Evolutionary conservation across 805 yeast species (phyloP).

Genomic region (Cyberlindnera petersonii): DNA sequence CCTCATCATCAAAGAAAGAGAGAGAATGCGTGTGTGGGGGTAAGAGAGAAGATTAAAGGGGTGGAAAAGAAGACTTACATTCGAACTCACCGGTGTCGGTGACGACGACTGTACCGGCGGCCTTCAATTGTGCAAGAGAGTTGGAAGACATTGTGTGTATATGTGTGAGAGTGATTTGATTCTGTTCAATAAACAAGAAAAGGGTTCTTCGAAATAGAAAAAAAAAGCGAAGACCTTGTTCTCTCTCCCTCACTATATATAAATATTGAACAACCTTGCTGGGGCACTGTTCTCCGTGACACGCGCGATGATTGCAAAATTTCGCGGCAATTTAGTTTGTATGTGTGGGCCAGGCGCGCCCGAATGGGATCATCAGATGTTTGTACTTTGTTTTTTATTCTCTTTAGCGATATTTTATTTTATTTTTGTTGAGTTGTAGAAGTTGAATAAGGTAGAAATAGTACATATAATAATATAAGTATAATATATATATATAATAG

Average conservation of each 20-base stretch:
- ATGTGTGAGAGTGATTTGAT: not conserved
- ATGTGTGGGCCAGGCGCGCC: conserved; percentile 7
- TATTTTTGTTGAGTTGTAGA: no score
- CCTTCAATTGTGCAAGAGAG: conserved; percentile 90
- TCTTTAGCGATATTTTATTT: no score
- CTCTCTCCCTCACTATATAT: not conserved
- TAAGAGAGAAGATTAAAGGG: not conserved
- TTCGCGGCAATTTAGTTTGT: conserved; percentile 4
- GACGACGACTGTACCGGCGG: conserved; percentile 93
- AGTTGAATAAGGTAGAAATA: no score
- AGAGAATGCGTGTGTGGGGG: not conserved
- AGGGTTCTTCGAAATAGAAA: not conserved
- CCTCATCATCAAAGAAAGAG: no score
- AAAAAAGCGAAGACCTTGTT: not conserved
- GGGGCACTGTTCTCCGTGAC: conserved; percentile 10
- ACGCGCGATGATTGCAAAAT: conserved; percentile 2
- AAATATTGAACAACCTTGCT: conserved; percentile 1
- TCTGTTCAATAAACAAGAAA: not conserved
- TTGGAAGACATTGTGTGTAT: conserved; percentile 37
- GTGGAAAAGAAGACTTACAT: conserved; percentile 29
- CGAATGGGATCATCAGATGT: conserved; percentile 5
- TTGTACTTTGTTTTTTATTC: no score
- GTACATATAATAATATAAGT: no score
- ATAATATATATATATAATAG: no score
- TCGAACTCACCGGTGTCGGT: conserved; percentile 99